A percentile compares a stretch with the other conserved stretches of the same genome.
phyloP scores from a whole-genome alignment of 1,139 yeast species.

The Torulaspora pretoriensis region DNA sequence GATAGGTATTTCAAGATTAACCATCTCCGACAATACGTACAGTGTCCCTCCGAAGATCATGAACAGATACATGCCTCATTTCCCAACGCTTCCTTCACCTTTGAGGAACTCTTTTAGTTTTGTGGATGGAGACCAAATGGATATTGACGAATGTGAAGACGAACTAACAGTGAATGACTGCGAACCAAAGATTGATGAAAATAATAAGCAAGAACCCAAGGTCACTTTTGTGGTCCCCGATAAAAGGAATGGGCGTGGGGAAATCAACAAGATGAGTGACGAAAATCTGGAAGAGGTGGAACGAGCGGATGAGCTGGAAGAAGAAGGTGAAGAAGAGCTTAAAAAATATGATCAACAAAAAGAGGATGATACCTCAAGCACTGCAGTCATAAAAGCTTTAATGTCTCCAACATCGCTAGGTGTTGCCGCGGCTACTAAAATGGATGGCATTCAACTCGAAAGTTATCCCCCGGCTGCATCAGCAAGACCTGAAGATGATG shows the following conservation, averaged over 20 bases:
- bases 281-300: neutral
- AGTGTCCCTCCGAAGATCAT: slow-evolving; percentile 15
- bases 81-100: slow-evolving; percentile 27
- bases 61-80: slow-evolving; percentile 21
- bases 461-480: neutral
- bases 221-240: slow-evolving; percentile 5
- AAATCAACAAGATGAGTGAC: neutral
- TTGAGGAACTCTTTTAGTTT: slow-evolving; percentile 20
- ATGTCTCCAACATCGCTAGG: slow-evolving; percentile 27
- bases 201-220: neutral
- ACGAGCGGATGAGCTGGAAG: slow-evolving; percentile 4
- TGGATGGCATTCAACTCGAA: slow-evolving; percentile 16
- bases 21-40: slow-evolving; percentile 16
- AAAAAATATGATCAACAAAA: neutral
- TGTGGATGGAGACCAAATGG: slow-evolving; percentile 22
- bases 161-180: neutral
- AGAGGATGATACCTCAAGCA: slow-evolving; percentile 10
- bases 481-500: neutral
- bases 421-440: slow-evolving; percentile 25
- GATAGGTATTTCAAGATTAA: slow-evolving; percentile 21
- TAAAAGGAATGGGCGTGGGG: neutral
- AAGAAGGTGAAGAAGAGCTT: slow-evolving; percentile 1
- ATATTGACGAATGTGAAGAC: slow-evolving; percentile 17
- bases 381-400: slow-evolving; percentile 22
- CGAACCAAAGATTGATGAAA: neutral